phyloP scores from a whole-genome alignment of 2,329 filamentous ascomycete genomes.

The Plenodomus tracheiphilus region DNA sequence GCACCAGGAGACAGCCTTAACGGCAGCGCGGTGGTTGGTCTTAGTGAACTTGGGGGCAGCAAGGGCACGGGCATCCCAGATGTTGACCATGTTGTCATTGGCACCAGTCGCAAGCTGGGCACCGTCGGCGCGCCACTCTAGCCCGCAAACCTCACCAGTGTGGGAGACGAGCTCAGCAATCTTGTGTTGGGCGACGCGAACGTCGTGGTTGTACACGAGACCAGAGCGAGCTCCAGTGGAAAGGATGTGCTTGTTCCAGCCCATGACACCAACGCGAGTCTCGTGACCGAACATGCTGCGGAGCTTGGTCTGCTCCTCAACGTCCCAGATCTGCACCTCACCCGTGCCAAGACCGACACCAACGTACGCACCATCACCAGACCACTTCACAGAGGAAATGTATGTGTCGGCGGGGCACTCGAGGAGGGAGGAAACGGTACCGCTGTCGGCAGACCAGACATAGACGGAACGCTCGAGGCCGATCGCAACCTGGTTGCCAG shows the following conservation, averaged over 20 bases:
- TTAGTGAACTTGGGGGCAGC: conserved; percentile 98
- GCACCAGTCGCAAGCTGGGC: conserved; percentile 96
- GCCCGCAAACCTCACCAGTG: conserved; percentile 95
- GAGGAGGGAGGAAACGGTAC: conserved; percentile 83
- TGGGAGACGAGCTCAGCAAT: conserved; percentile 95
- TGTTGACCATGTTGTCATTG: conserved; percentile 98
- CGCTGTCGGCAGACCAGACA: conserved; percentile 96
- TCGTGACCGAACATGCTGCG: conserved; percentile 99
- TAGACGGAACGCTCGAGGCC: conserved; percentile 96
- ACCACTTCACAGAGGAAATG: conserved; percentile 98
- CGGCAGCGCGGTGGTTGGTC: conserved; percentile 98
- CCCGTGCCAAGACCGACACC: conserved; percentile 92
- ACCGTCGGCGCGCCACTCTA: conserved; percentile 96
- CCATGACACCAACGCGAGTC: conserved; percentile 92
- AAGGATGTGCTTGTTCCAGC: conserved; percentile 97
- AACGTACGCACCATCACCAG: conserved; percentile 93
- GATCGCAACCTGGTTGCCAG: conserved; percentile 96
- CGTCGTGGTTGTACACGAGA: conserved; percentile 97
- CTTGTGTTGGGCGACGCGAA: conserved; percentile 97
- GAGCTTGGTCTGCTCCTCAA: conserved; percentile 90
- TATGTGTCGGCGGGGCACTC: conserved; percentile 92
- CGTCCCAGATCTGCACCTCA: conserved; percentile 99
- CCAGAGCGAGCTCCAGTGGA: conserved; percentile 94
- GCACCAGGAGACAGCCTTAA: conserved; percentile 98
- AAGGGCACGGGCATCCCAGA: conserved; percentile 96